A percentile compares a stretch with the other conserved stretches of the same genome.
Conservation (phyloP, 805 yeast genomes). For the Pichia californica region DNA sequence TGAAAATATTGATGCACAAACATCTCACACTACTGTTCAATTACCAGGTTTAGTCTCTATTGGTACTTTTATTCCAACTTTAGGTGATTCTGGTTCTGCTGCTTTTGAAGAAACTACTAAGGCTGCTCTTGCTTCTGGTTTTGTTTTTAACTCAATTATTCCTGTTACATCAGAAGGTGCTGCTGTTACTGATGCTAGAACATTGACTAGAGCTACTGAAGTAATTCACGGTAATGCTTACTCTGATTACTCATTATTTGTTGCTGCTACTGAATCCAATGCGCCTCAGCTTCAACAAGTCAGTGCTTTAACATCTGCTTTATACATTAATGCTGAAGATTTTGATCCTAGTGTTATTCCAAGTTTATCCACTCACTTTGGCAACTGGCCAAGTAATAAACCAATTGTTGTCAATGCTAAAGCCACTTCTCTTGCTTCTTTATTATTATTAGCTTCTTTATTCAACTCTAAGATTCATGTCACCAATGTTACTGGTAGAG, state of each 20-base stretch:
- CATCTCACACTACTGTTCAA: conserved; percentile 75
- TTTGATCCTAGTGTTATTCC: conserved; percentile 64
- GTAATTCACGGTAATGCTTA: conserved; percentile 50
- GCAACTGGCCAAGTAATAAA: conserved; percentile 76
- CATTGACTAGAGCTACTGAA: conserved; percentile 60
- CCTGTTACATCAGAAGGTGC: conserved; percentile 65
- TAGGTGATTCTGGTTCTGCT: conserved; percentile 40
- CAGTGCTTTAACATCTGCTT: conserved; percentile 62
- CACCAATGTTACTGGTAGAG: conserved; percentile 74
- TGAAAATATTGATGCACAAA: conserved; percentile 76
- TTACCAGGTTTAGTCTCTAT: conserved; percentile 86
- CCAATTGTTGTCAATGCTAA: conserved; percentile 90
- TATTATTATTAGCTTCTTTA: conserved; percentile 80
- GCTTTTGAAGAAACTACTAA: conserved; percentile 66
- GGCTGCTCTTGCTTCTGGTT: conserved; percentile 75
- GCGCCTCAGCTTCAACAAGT: conserved; percentile 55
- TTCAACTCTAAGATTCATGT: conserved; percentile 82
- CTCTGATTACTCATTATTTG: conserved; percentile 77
- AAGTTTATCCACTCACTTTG: conserved; percentile 72
- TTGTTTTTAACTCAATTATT: conserved; percentile 75
- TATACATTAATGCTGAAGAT: conserved; percentile 76
- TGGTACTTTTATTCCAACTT: conserved; percentile 69
- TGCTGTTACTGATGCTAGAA: conserved; percentile 54
- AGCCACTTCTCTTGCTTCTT: conserved; percentile 89
- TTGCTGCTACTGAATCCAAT: conserved; percentile 76